These are phyloP conservation scores for Mycena filopes DNA, from an alignment of 768 basidiomycete genomes.

Conservation along the genomic window DNA sequence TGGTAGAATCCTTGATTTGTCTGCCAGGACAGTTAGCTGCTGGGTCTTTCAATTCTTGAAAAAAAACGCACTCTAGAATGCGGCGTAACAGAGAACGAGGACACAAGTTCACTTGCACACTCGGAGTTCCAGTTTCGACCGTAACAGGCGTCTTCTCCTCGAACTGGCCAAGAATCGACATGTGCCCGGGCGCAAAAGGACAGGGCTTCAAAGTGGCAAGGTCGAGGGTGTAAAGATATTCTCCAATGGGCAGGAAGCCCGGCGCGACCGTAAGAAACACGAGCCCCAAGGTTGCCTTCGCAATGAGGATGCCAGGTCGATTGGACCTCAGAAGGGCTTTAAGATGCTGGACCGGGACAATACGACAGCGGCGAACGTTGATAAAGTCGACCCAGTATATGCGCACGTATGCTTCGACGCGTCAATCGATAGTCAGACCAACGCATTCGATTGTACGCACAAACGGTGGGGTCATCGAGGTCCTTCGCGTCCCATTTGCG, in stretches of 20 bases:
- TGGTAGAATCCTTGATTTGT: slow-evolving; percentile 40
- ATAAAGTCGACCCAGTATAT: slow-evolving; percentile 32
- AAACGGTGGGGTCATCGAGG: slow-evolving; percentile 1
- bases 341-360: slow-evolving; percentile 26
- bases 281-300: slow-evolving; percentile 32
- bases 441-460: background rate
- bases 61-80: slow-evolving; percentile 60
- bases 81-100: slow-evolving; percentile 66
- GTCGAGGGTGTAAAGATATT: slow-evolving; percentile 70
- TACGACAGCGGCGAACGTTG: slow-evolving; percentile 27
- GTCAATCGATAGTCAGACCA: background rate
- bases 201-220: slow-evolving; percentile 61
- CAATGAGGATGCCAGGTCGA: slow-evolving; percentile 28
- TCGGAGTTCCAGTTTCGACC: slow-evolving; percentile 41
- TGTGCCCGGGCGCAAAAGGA: slow-evolving; percentile 69
- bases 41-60: background rate
- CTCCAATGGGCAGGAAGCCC: slow-evolving; percentile 59
- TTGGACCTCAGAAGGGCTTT: slow-evolving; percentile 26
- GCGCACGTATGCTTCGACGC: slow-evolving; percentile 24
- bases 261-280: slow-evolving; percentile 42
- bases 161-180: slow-evolving; percentile 74
- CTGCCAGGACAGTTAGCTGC: slow-evolving; percentile 50
- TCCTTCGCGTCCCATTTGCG: background rate
- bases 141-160: slow-evolving; percentile 62
- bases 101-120: slow-evolving; percentile 63